Base-by-base conservation (phyloP, 106 monocot species). In the Iris macrosiphon region DNA sequence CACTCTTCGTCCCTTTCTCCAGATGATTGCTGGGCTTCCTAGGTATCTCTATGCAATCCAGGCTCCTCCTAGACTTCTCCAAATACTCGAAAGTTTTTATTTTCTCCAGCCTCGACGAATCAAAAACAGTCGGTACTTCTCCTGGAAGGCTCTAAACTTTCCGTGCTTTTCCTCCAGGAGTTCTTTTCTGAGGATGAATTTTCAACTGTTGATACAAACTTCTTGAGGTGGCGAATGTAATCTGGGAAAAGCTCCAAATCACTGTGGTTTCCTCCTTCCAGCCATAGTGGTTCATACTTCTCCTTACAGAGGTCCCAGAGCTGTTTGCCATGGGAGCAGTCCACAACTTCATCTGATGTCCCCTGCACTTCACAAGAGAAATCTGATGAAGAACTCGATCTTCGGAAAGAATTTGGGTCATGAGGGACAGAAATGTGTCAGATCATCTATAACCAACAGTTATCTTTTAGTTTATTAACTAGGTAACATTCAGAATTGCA, bases 1-100 rank as follows among this genome's bases (percentile, higher is more conserved):
- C 72, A 58, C 83, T 83, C 49, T 76, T 83, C 50, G 77, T 41
- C 19, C 65, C 65, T 39, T 45, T 73, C 42, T 83, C 83, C 43
- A 51, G 4, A 19, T 63, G 60, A 20, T 76, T 65, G 22, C 29
- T 60, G 55, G 58, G 78, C 55, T 60, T 74, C 52, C 50, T 70
- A 0, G 70, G 33, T 57, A 19, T 68, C 31, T 77, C 77, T n/a
- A 69, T 24, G 26, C 73, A 69, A 61, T 83, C 83, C 1, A 83
- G 51, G 33, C 83, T 83, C 40, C 73, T 69, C 59, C 84, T 60
- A 3, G 82, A 77, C 43, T 68, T 81, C 34, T 75, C 75, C 26
- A 70, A 22, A 14, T 60, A 52, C 12, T 73, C 73, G 37, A 67
- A 75, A 10, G 75, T 57, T 27, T 68, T 81, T 15, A 71, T 11